These are phyloP conservation scores for Voacanga thouarsii DNA, from an alignment of 257 asterid genomes.

Conservation along the genomic window DNA sequence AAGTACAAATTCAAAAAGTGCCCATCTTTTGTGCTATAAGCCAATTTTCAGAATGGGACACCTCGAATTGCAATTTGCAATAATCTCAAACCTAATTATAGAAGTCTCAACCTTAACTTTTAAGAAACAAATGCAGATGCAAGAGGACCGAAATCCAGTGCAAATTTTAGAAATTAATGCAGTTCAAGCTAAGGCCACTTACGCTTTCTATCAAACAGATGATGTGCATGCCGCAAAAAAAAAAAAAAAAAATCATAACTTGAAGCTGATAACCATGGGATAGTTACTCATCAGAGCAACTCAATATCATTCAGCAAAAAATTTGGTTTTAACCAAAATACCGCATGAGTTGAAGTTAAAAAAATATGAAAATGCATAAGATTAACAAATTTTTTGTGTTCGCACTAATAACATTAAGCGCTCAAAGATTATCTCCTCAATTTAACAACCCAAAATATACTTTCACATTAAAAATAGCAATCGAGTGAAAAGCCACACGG, in stretches of 20 bases:
- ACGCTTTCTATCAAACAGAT: background rate
- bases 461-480: background rate
- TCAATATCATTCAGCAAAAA: background rate
- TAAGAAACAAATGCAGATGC: background rate
- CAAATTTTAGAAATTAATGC: no score
- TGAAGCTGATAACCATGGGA: no score
- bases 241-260: background rate
- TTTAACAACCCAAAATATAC: background rate
- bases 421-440: background rate
- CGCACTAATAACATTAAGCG: background rate
- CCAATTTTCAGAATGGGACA: no score
- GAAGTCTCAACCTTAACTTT: background rate
- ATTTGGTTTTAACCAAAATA: background rate
- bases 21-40: background rate
- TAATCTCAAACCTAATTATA: background rate
- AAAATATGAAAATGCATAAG: background rate
- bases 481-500: background rate
- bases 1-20: background rate
- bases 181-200: background rate
- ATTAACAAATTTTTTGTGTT: background rate
- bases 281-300: background rate
- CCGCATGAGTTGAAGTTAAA: no score
- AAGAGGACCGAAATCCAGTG: background rate
- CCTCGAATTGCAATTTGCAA: background rate
- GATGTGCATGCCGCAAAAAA: background rate